A percentile compares a stretch with the other conserved stretches of the same genome.
Conservation (phyloP, 192 early-diverging fungal genomes). For the Geranomyces variabilis region DNA sequence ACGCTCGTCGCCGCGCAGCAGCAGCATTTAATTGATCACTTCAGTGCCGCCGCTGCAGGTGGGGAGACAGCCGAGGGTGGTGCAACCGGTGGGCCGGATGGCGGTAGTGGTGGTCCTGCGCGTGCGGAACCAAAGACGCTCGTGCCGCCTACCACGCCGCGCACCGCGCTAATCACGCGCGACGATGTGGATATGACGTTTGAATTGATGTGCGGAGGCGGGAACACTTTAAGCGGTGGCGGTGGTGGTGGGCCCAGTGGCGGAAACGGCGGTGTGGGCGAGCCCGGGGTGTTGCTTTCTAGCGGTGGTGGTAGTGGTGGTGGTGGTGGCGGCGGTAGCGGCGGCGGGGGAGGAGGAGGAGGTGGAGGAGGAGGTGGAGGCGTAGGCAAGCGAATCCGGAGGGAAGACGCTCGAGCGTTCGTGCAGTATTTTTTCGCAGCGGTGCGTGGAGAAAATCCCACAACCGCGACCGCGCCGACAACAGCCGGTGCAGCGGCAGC, state of each 20-base stretch:
- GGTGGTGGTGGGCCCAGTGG: slow-evolving; percentile 26
- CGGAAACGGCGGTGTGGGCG: slow-evolving; percentile 19
- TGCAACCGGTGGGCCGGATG: background rate
- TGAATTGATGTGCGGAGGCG: slow-evolving; percentile 12
- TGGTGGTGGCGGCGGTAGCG: background rate
- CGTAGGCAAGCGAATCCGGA: background rate
- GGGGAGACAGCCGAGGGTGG: background rate
- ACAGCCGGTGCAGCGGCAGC: background rate
- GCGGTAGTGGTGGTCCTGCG: background rate
- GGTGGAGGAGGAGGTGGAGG: background rate
- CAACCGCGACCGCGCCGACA: background rate
- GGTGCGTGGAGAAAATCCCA: background rate
- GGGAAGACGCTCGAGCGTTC: background rate
- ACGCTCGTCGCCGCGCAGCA: background rate
- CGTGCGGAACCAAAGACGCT: too few relatives aligned
- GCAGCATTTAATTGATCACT: background rate
- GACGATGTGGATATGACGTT: slow-evolving; percentile 36
- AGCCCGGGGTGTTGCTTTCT: slow-evolving; percentile 24
- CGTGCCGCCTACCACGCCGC: background rate
- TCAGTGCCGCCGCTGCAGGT: too few relatives aligned
- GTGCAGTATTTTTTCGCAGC: background rate
- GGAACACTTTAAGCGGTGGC: too few relatives aligned
- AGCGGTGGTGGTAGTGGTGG: background rate
- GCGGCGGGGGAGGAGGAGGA: background rate
- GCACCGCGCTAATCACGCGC: slow-evolving; percentile 21